Percentiles rank a stretch among this genome's conserved stretches.
Evolutionary conservation across 495 filamentous ascomycete genomes (phyloP).

Genomic region (Annulohypoxylon moriforme): DNA sequence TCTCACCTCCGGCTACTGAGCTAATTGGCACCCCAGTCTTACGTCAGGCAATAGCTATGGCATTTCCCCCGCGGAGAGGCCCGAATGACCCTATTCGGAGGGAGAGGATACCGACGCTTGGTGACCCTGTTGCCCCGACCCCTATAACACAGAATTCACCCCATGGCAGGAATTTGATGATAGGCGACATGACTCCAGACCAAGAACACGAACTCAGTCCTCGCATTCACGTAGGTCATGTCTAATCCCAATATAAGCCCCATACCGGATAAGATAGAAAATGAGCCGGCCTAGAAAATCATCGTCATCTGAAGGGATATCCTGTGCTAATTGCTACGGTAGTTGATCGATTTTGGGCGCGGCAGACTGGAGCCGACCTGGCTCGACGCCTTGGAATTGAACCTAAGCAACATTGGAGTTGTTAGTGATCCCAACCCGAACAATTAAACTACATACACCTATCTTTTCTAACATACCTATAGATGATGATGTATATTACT

Average conservation of each 20-base stretch:
- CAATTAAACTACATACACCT: neutral
- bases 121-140: neutral
- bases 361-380: neutral
- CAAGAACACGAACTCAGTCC: slow-evolving; percentile 36
- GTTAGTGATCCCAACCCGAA: neutral
- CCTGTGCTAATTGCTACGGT: neutral
- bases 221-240: slow-evolving; percentile 24
- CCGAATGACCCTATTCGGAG: no score
- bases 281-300: no score
- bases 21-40: slow-evolving; percentile 25
- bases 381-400: neutral
- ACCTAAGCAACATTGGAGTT: neutral
- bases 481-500: neutral
- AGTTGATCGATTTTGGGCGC: slow-evolving; percentile 44
- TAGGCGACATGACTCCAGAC: slow-evolving; percentile 21
- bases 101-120: no score
- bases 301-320: no score
- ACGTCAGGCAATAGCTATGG: slow-evolving; percentile 36
- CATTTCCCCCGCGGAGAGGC: slow-evolving; percentile 7
- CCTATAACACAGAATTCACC: slow-evolving; percentile 28
- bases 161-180: slow-evolving; percentile 22
- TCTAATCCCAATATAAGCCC: no score
- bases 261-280: no score
- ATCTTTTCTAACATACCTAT: neutral
- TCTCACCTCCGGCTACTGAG: neutral